phyloP scores from a whole-genome alignment of 331 rosid species.

The Arachis monticola region DNA sequence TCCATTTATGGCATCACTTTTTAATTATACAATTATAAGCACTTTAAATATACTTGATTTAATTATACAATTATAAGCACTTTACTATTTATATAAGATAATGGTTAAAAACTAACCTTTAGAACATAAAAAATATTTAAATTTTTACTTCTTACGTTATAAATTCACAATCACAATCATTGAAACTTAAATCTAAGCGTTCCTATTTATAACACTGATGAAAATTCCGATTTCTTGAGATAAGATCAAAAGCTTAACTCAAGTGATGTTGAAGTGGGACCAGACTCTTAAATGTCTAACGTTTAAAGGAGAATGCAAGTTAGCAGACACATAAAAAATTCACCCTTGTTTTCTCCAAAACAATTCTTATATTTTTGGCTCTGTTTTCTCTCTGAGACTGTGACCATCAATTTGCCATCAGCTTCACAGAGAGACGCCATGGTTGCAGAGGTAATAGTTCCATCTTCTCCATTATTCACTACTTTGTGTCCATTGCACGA shows the following conservation, averaged over 20 bases:
- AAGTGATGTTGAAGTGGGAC: conserved; percentile 59
- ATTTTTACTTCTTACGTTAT: too few species aligned
- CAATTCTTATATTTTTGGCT: not conserved
- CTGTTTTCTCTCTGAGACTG: conserved; percentile 39
- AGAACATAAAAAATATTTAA: too few species aligned
- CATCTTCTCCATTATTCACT: conserved; percentile 26
- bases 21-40: too few species aligned
- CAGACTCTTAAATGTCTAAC: conserved; percentile 44
- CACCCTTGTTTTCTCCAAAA: conserved; percentile 40
- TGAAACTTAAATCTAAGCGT: too few species aligned
- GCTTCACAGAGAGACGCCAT: conserved; percentile 53
- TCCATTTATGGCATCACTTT: not conserved
- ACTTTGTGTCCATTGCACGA: conserved; percentile 7
- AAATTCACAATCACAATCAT: too few species aligned
- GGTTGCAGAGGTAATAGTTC: conserved; percentile 59
- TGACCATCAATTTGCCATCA: conserved; percentile 45
- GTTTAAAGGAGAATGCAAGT: conserved; percentile 50
- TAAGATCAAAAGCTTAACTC: conserved; percentile 1
- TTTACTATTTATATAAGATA: too few species aligned
- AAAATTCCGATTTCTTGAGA: not conserved
- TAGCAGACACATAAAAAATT: conserved; percentile 46
- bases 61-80: too few species aligned
- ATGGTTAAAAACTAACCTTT: too few species aligned
- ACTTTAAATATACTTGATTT: too few species aligned
- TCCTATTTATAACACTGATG: too few species aligned